Evolutionary conservation across 768 basidiomycete genomes (phyloP).

Genomic region (Panellus pusillus): DNA sequence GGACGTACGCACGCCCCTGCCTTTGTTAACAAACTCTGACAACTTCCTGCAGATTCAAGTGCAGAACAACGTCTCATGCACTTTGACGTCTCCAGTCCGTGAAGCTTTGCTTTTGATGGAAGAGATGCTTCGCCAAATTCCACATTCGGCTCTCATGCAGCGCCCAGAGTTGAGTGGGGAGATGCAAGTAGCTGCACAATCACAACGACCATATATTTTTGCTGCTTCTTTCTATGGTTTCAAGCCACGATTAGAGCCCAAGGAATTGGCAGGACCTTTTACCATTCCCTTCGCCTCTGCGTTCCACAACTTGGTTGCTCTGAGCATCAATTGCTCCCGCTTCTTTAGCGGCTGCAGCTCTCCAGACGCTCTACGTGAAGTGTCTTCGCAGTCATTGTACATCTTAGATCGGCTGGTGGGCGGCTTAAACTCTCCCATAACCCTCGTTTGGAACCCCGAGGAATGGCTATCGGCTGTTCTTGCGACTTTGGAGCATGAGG

Average conservation of each 20-base stretch:
- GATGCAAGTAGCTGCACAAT: conserved; percentile 29
- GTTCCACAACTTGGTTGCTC: conserved; percentile 53
- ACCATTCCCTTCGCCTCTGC: conserved; percentile 54
- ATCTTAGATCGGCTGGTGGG: conserved; percentile 53
- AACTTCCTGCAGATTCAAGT: conserved; percentile 34
- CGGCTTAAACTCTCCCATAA: conserved; percentile 38
- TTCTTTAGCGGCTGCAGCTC: conserved; percentile 34
- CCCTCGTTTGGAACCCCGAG: conserved; percentile 59
- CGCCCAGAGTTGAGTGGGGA: conserved; percentile 48
- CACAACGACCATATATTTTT: conserved; percentile 49
- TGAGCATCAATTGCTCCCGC: conserved; percentile 47
- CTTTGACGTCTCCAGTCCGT: conserved; percentile 36
- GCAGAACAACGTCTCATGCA: conserved; percentile 34
- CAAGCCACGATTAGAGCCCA: conserved; percentile 23
- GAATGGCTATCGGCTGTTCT: conserved; percentile 64
- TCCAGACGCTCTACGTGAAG: conserved; percentile 42
- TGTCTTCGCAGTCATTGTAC: conserved; percentile 50
- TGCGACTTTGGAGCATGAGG: conserved; percentile 54
- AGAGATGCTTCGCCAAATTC: conserved; percentile 52
- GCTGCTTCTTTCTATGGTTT: conserved; percentile 65
- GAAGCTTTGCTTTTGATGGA: conserved; percentile 52
- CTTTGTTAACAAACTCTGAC: conserved; percentile 2
- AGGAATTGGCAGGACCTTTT: conserved; percentile 27
- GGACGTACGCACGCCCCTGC: conserved; percentile 46
- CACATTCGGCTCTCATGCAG: conserved; percentile 48